Evolutionary conservation across 75 land plant species (phyloP).

Genomic region (Adiantum capillusveneris): DNA sequence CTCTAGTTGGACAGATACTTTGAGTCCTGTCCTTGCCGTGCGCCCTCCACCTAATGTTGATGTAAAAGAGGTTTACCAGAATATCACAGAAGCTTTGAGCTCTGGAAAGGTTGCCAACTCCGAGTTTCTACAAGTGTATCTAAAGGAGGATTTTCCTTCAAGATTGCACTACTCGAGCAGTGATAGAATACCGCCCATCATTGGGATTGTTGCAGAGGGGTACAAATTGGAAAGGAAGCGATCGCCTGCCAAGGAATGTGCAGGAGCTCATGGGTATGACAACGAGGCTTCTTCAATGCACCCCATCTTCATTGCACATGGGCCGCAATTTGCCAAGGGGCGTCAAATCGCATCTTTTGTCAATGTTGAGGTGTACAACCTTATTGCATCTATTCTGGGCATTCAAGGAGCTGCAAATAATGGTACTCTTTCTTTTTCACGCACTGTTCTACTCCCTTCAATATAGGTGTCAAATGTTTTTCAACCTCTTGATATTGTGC

Average conservation of each 20-base stretch:
- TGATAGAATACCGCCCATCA: slow-evolving; percentile 76
- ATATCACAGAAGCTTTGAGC: slow-evolving; percentile 61
- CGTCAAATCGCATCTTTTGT: slow-evolving; percentile 72
- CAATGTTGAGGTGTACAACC: slow-evolving; percentile 79
- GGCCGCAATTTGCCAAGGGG: slow-evolving; percentile 81
- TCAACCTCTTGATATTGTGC: too few species aligned
- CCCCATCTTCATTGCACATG: slow-evolving; percentile 82
- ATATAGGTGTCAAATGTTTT: too few species aligned
- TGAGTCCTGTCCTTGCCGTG: slow-evolving; percentile 56
- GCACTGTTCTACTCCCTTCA: slow-evolving; percentile 49
- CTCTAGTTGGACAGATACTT: slow-evolving; percentile 48
- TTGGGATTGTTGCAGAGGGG: slow-evolving; percentile 77
- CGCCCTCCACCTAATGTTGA: slow-evolving; percentile 48
- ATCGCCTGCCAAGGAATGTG: slow-evolving; percentile 51
- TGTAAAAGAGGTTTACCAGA: slow-evolving; percentile 33
- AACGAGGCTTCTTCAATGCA: slow-evolving; percentile 83
- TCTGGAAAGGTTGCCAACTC: slow-evolving; percentile 81
- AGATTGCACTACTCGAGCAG: slow-evolving; percentile 65
- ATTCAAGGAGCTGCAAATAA: slow-evolving; percentile 67
- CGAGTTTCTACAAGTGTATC: slow-evolving; percentile 45
- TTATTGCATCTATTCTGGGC: slow-evolving; percentile 65
- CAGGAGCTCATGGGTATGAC: slow-evolving; percentile 95
- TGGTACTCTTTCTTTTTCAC: slow-evolving; percentile 56
- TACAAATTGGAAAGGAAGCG: slow-evolving; percentile 69
- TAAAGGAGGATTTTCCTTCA: slow-evolving; percentile 80